Percentiles rank a stretch among this genome's conserved stretches.
Conservation (phyloP, 2,329 filamentous ascomycete species). For the Tympanopsis confertula region DNA sequence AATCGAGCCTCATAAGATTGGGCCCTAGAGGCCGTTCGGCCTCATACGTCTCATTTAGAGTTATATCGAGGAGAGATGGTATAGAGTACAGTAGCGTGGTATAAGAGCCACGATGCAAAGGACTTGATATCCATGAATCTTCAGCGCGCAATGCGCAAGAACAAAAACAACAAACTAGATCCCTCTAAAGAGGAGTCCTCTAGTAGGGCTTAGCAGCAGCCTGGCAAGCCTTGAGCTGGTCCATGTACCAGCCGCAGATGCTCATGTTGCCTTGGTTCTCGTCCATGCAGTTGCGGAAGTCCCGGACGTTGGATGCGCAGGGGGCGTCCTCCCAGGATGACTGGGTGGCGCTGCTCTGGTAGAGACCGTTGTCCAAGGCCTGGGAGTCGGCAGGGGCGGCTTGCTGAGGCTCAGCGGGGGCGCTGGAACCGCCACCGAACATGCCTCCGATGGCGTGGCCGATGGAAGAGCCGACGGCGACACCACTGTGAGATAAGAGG, state of each 20-base stretch:
- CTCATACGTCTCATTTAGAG: too few species aligned
- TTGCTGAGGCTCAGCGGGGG: constrained; percentile 38
- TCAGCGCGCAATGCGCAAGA: too few species aligned
- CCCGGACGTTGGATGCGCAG: constrained; percentile 68
- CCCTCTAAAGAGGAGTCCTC: too few species aligned
- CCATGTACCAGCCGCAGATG: constrained; percentile 95
- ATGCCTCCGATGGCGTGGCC: constrained; percentile 87
- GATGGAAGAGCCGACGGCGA: constrained; percentile 88
- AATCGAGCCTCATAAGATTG: too few species aligned
- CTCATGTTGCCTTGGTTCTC: constrained; percentile 87
- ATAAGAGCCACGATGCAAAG: too few species aligned
- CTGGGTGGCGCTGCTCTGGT: constrained; percentile 22
- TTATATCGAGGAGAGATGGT: too few species aligned
- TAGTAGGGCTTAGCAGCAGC: constrained; percentile 64
- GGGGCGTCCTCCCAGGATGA: constrained; percentile 44
- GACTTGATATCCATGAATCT: too few species aligned
- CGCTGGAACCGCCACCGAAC: constrained; percentile 62
- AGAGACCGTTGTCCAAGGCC: constrained; percentile 30
- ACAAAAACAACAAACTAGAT: too few species aligned
- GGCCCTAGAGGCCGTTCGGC: too few species aligned
- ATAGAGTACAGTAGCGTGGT: too few species aligned
- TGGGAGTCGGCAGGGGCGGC: constrained; percentile 38
- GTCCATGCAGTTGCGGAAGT: constrained; percentile 93
- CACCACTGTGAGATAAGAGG: constrained; percentile 54
- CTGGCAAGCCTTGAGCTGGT: constrained; percentile 90